These are phyloP conservation scores for Paxillus ammoniavirescens DNA, from an alignment of 768 basidiomycete species.

Conservation along the genomic window DNA sequence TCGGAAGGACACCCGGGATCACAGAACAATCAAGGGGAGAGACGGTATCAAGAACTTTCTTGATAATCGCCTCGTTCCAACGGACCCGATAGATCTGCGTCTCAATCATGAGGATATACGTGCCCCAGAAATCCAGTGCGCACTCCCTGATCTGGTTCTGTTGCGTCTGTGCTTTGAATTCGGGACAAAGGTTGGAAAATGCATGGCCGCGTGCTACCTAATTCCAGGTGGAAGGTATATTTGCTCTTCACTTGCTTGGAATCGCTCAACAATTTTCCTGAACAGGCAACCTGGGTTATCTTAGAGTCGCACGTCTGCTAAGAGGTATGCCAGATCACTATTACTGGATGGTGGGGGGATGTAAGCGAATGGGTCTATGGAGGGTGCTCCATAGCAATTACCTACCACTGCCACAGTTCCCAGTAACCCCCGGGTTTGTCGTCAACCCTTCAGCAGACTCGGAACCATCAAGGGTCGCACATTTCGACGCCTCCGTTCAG, in stretches of 20 bases:
- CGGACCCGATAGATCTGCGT: slow-evolving; percentile 13
- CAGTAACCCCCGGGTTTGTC: slow-evolving; percentile 3
- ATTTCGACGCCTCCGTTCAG: not conserved
- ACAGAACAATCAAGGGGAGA: slow-evolving; percentile 46
- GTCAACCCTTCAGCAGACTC: slow-evolving; percentile 4
- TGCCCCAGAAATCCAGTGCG: slow-evolving; percentile 33
- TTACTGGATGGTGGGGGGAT: slow-evolving; percentile 1
- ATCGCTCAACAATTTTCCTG: slow-evolving; percentile 53
- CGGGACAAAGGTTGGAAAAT: slow-evolving; percentile 45
- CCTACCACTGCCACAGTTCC: slow-evolving; percentile 13
- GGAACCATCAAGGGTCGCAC: not conserved
- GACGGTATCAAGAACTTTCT: slow-evolving; percentile 39
- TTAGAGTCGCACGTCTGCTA: no score
- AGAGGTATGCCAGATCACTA: not conserved
- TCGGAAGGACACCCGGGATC: slow-evolving; percentile 61
- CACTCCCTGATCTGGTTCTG: slow-evolving; percentile 58
- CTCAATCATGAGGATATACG: slow-evolving; percentile 24
- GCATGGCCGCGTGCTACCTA: slow-evolving; percentile 53
- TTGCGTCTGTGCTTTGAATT: slow-evolving; percentile 57
- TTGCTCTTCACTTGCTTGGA: slow-evolving; percentile 60
- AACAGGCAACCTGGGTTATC: slow-evolving; percentile 31
- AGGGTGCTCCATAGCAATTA: not conserved
- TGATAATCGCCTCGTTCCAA: slow-evolving; percentile 34
- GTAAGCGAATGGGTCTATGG: not conserved
- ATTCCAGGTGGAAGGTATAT: slow-evolving; percentile 43